Conservation (phyloP, 2,329 filamentous ascomycete species). For the Colletotrichum brevisporum region DNA sequence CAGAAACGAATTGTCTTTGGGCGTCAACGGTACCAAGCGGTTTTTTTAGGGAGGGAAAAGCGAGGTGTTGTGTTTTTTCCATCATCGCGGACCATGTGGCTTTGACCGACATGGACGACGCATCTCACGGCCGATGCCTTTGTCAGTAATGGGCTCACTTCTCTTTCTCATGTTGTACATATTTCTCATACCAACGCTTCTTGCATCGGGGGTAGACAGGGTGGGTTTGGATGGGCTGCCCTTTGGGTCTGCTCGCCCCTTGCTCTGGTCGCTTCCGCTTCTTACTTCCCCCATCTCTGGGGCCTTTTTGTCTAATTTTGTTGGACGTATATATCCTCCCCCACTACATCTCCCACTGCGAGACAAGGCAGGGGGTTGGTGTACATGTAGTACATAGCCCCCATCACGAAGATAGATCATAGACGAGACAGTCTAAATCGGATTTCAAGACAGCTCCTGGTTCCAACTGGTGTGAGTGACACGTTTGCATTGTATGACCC, state of each 20-base stretch:
- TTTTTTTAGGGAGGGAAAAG: constrained; percentile 27
- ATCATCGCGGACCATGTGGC: constrained; percentile 2
- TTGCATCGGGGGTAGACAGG: constrained; percentile 13
- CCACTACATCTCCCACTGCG: constrained; percentile 31
- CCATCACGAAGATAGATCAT: constrained; percentile 37
- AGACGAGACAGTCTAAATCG: constrained; percentile 37
- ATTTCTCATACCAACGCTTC: constrained; percentile 35
- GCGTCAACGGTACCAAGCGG: constrained; percentile 39
- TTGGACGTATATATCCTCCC: constrained; percentile 39
- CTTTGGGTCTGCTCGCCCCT: neutral
- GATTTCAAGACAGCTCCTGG: constrained; percentile 26
- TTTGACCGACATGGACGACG: constrained; percentile 21
- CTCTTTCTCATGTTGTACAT: constrained; percentile 38
- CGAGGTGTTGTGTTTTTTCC: constrained; percentile 7
- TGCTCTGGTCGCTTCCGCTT: neutral
- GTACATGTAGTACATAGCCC: constrained; percentile 37
- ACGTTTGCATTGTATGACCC: too few species aligned
- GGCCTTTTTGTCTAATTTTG: constrained; percentile 31
- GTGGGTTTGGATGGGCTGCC: neutral
- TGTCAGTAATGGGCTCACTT: constrained; percentile 32
- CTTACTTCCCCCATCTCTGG: neutral
- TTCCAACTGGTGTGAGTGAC: neutral
- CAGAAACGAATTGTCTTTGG: constrained; percentile 29
- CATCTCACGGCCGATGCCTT: constrained; percentile 33
- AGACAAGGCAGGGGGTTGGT: constrained; percentile 34